Conservation (phyloP, 2,329 filamentous ascomycete genomes). For the Penicillium palitans region DNA sequence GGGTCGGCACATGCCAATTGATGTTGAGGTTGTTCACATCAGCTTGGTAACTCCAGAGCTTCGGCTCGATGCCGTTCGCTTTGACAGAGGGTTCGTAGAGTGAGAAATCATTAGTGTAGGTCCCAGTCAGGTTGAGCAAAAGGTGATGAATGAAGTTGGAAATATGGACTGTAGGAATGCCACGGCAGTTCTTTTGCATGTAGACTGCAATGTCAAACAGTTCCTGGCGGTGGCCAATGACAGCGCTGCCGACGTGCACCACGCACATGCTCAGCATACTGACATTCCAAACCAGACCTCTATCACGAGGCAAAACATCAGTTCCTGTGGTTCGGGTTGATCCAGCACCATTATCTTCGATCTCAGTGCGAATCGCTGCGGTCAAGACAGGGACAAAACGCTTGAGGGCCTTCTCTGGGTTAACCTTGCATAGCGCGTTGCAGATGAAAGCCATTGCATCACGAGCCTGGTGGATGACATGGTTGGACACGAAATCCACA, state of each 20-base stretch:
- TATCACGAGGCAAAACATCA: conserved; percentile 88
- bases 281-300: conserved; percentile 93
- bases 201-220: conserved; percentile 88
- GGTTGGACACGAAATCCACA: conserved; percentile 83
- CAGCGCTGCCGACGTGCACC: conserved; percentile 88
- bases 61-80: conserved; percentile 67
- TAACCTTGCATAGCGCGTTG: conserved; percentile 93
- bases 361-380: conserved; percentile 90
- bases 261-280: conserved; percentile 98
- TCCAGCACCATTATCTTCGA: conserved; percentile 92
- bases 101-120: conserved; percentile 85
- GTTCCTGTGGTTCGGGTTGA: conserved; percentile 91
- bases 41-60: conserved; percentile 82
- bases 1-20: conserved; percentile 83
- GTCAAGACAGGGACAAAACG: conserved; percentile 88
- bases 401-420: conserved; percentile 88
- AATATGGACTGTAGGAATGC: conserved; percentile 90
- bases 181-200: conserved; percentile 95
- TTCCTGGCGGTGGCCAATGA: conserved; percentile 84
- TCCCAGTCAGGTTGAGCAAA: conserved; percentile 88
- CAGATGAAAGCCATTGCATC: conserved; percentile 99
- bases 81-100: conserved; percentile 80
- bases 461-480: conserved; percentile 93
- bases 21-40: conserved; percentile 75
- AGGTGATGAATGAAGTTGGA: conserved; percentile 98